phyloP scores from a whole-genome alignment of 495 filamentous ascomycete species.

The Tuber calosporum region DNA sequence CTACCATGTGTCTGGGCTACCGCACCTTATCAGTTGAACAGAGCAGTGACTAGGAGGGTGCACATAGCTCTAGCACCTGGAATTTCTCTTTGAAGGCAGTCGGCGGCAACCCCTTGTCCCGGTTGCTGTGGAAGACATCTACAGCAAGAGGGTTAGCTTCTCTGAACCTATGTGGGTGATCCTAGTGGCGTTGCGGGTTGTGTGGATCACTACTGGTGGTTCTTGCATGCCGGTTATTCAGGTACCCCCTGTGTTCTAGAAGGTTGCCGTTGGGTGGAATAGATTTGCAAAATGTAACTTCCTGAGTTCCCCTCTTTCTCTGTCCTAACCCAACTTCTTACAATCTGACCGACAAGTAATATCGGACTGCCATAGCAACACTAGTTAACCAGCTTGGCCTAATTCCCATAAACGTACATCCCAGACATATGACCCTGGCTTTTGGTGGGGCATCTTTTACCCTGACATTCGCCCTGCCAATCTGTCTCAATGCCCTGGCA shows the following conservation, averaged over 20 bases:
- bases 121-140: slow-evolving; percentile 36
- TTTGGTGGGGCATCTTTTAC: slow-evolving; percentile 31
- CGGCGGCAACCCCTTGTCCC: slow-evolving; percentile 24
- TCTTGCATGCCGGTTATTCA: too few relatives aligned
- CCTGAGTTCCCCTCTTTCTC: slow-evolving; percentile 12
- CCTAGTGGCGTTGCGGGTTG: slow-evolving; percentile 3
- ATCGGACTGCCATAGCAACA: slow-evolving; percentile 22
- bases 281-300: slow-evolving; percentile 32
- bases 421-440: slow-evolving; percentile 13
- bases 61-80: slow-evolving; percentile 3
- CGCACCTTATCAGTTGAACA: slow-evolving; percentile 30
- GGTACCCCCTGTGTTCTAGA: too few relatives aligned
- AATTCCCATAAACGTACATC: slow-evolving; percentile 15
- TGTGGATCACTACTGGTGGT: too few relatives aligned
- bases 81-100: slow-evolving; percentile 18
- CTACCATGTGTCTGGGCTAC: slow-evolving; percentile 32
- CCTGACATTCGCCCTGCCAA: slow-evolving; percentile 9
- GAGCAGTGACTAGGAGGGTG: slow-evolving; percentile 26
- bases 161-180: slow-evolving; percentile 24
- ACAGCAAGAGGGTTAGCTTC: slow-evolving; percentile 27
- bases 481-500: slow-evolving; percentile 16
- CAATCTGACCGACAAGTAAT: neutral
- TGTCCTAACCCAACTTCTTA: neutral
- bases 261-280: slow-evolving; percentile 1
- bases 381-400: slow-evolving; percentile 28